Percentiles rank a stretch among this genome's conserved stretches.
Conservation (phyloP, 2,329 filamentous ascomycete genomes). For the Colletotrichum acutatum region DNA sequence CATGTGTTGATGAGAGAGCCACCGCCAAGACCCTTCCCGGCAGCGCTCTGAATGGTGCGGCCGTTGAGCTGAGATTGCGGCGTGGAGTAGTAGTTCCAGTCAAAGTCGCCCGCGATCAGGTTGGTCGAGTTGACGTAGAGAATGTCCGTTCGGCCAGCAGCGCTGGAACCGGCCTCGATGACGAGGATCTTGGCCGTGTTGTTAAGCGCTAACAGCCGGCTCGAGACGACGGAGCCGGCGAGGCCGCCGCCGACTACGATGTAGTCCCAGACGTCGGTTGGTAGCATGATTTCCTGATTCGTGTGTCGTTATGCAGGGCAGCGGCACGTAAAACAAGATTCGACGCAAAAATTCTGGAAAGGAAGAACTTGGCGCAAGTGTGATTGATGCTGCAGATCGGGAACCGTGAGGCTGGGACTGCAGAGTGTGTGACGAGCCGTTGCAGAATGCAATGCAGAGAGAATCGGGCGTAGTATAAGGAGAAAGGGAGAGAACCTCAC, state of each 20-base stretch:
- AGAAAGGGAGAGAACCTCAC: not conserved
- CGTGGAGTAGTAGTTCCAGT: constrained; percentile 49
- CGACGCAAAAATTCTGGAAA: not conserved
- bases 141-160: constrained; percentile 40
- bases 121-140: constrained; percentile 42
- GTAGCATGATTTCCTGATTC: not conserved
- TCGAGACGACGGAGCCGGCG: constrained; percentile 49
- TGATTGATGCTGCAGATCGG: not conserved
- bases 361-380: not conserved
- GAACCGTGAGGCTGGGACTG: not conserved
- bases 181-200: constrained; percentile 48
- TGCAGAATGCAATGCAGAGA: not conserved
- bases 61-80: constrained; percentile 42
- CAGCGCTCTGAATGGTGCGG: constrained; percentile 41
- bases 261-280: constrained; percentile 43
- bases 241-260: constrained; percentile 53
- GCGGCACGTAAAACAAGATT: not conserved
- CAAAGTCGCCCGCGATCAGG: constrained; percentile 45
- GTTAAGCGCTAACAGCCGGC: constrained; percentile 41
- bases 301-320: not conserved
- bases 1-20: constrained; percentile 53
- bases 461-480: not conserved
- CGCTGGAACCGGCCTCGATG: constrained; percentile 51
- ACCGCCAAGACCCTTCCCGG: constrained; percentile 54
- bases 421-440: not conserved